These are phyloP conservation scores for Venustampulla echinocandica DNA, from an alignment of 495 filamentous ascomycete genomes.

Conservation along the genomic window DNA sequence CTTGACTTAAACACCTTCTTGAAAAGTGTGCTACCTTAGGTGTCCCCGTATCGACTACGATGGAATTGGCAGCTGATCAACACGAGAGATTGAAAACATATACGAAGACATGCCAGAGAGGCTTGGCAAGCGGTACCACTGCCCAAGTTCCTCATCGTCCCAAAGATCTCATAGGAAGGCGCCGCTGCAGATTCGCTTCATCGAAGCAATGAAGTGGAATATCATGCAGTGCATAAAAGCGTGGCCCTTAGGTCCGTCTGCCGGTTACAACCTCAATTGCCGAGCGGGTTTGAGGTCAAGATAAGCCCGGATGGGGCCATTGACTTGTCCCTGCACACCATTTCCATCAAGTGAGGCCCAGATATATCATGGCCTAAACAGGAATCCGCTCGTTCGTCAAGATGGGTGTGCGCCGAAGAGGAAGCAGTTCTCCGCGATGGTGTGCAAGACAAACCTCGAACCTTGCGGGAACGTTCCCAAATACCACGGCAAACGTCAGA, in stretches of 20 bases:
- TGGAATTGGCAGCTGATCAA: neutral
- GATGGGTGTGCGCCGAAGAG: too few relatives aligned
- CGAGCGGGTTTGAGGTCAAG: neutral
- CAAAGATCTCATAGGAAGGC: neutral
- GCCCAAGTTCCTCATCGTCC: neutral
- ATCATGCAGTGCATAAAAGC: neutral
- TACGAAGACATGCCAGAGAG: neutral
- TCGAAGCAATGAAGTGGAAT: neutral
- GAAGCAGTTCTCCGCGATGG: too few relatives aligned
- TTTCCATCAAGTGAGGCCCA: too few relatives aligned
- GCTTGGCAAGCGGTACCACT: neutral
- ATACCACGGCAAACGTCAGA: too few relatives aligned
- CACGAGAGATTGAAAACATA: neutral
- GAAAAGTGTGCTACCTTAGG: neutral
- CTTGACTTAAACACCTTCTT: neutral
- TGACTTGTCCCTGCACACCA: too few relatives aligned
- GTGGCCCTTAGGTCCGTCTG: neutral
- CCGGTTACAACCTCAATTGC: conserved; percentile 1
- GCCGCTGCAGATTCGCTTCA: neutral
- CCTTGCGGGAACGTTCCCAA: too few relatives aligned
- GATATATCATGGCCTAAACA: too few relatives aligned
- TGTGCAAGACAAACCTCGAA: too few relatives aligned
- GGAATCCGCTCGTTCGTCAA: too few relatives aligned
- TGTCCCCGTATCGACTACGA: neutral
- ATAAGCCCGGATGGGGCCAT: conserved; percentile 31